phyloP scores from a whole-genome alignment of 164 flowering plant species.

The Chimonanthus praecox region DNA sequence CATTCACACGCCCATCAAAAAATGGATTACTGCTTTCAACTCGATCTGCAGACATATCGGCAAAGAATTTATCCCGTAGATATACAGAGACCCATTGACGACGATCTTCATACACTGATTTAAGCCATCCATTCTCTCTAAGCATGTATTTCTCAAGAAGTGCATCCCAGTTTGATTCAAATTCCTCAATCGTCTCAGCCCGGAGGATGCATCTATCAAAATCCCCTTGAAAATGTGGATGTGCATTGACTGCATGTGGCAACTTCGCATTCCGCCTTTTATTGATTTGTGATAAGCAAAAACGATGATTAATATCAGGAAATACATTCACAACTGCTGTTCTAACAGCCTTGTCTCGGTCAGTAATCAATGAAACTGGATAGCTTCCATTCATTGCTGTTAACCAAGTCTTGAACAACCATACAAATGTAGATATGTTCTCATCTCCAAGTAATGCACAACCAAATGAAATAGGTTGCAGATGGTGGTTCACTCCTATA shows the following conservation, averaged over 20 bases:
- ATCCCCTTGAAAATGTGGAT: conserved; percentile 69
- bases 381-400: conserved; percentile 62
- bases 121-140: conserved; percentile 7
- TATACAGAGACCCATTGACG: conserved; percentile 11
- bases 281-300: conserved; percentile 82
- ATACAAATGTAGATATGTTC: conserved; percentile 62
- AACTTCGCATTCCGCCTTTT: conserved; percentile 74
- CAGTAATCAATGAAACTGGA: conserved; percentile 70
- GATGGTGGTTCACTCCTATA: conserved; percentile 80
- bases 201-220: conserved; percentile 49
- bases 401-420: conserved; percentile 82
- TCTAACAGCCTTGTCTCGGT: conserved; percentile 62
- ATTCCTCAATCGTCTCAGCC: conserved; percentile 3
- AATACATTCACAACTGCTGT: conserved; percentile 67
- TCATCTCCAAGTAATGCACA: conserved; percentile 79
- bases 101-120: conserved; percentile 1
- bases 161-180: conserved; percentile 6
- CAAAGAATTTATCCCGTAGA: conserved; percentile 8
- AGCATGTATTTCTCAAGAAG: conserved; percentile 1
- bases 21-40: conserved; percentile 3
- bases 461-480: conserved; percentile 81
- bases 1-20: conserved; percentile 4
- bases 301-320: conserved; percentile 71
- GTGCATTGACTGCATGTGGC: conserved; percentile 46
- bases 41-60: conserved; percentile 3